These are phyloP conservation scores for Syzygium aromaticum DNA, from an alignment of 345 rosid genomes.

Conservation along the genomic window DNA sequence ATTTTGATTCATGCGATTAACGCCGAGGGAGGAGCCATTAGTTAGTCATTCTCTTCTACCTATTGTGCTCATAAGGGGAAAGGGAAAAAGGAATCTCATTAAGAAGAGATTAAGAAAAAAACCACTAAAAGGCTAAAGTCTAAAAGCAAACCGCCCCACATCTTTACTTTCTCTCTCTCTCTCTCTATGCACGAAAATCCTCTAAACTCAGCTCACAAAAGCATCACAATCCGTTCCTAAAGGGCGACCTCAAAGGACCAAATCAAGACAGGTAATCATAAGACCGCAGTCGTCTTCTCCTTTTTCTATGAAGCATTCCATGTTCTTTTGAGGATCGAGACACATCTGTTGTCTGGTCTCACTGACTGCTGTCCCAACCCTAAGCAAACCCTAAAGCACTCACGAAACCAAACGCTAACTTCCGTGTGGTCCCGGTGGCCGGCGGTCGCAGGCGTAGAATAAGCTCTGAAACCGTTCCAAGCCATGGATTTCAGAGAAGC, in stretches of 20 bases:
- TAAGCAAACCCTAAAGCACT: not conserved
- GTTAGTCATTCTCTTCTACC: not conserved
- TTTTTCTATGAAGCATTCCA: not conserved
- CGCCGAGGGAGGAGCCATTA: not conserved
- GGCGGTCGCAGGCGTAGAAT: not conserved
- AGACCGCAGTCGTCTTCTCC: not conserved
- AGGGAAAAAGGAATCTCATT: not conserved
- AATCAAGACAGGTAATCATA: not conserved
- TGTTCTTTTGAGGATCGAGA: not conserved
- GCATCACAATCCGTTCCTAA: not conserved
- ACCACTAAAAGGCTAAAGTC: not conserved
- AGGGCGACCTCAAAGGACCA: not conserved
- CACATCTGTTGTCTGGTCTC: not conserved
- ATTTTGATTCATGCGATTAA: not conserved
- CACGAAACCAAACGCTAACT: not conserved
- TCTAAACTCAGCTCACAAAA: not conserved
- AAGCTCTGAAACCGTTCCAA: not conserved
- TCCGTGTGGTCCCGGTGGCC: not conserved
- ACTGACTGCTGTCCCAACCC: not conserved
- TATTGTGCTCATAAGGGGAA: not conserved
- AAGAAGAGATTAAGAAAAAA: not conserved
- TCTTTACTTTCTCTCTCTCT: not conserved
- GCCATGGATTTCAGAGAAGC: not conserved
- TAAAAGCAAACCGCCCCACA: not conserved
- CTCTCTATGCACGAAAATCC: not conserved